Evolutionary conservation across 495 filamentous ascomycete genomes (phyloP).

Genomic region (Apiosordaria backusii): DNA sequence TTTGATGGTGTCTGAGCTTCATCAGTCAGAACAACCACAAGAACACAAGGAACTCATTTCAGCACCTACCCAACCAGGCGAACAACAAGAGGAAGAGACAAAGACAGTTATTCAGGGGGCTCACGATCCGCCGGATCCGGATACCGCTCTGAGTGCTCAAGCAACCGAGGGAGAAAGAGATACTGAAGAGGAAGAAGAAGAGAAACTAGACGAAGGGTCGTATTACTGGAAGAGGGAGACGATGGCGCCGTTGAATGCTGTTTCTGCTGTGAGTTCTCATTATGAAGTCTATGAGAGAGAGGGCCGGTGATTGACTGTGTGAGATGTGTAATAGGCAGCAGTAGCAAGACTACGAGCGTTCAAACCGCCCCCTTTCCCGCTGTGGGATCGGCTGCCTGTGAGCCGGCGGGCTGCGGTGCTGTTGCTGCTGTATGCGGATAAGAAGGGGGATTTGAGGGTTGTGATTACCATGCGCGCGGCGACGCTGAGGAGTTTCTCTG

Average conservation of each 20-base stretch:
- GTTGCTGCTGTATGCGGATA: conserved; percentile 79
- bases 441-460: conserved; percentile 68
- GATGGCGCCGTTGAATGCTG: conserved; percentile 56
- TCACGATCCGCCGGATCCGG: not conserved
- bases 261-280: conserved; percentile 50
- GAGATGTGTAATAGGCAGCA: conserved; percentile 54
- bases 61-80: too few species aligned
- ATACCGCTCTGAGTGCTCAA: not conserved
- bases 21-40: not conserved
- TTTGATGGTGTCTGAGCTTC: not conserved
- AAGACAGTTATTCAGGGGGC: too few species aligned
- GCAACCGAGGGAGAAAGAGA: too few species aligned
- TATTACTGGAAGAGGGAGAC: conserved; percentile 49
- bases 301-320: not conserved
- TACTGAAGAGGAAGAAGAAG: conserved; percentile 12
- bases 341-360: conserved; percentile 73
- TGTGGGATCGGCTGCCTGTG: conserved; percentile 60
- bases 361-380: conserved; percentile 52
- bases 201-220: conserved; percentile 29
- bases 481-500: conserved; percentile 60
- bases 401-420: conserved; percentile 77
- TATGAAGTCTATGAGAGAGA: not conserved
- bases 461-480: conserved; percentile 84
- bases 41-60: not conserved
- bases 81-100: too few species aligned